These are phyloP conservation scores for Cladosporium halotolerans DNA, from an alignment of 2,329 filamentous ascomycete genomes.

Conservation along the genomic window DNA sequence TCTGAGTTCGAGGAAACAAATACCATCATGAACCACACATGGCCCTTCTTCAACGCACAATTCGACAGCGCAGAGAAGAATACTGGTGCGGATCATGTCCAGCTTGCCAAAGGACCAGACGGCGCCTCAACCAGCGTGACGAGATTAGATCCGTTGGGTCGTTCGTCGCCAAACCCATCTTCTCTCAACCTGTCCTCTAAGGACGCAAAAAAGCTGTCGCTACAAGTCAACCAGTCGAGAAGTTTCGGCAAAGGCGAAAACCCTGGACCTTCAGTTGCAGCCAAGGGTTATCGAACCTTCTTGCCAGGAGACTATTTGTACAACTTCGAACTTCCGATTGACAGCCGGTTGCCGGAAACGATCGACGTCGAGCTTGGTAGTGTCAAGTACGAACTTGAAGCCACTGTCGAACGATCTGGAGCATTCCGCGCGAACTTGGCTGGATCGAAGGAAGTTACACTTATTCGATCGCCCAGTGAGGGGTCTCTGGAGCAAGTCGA, in stretches of 20 bases:
- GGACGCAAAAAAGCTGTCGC: slow-evolving; percentile 62
- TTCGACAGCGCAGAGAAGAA: slow-evolving; percentile 54
- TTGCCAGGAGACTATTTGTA: slow-evolving; percentile 67
- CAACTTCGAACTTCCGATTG: slow-evolving; percentile 77
- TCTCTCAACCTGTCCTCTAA: slow-evolving; percentile 38
- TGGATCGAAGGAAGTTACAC: slow-evolving; percentile 71
- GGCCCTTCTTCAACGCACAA: slow-evolving; percentile 85
- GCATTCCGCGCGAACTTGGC: slow-evolving; percentile 85
- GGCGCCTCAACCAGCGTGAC: slow-evolving; percentile 30
- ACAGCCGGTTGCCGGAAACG: slow-evolving; percentile 73
- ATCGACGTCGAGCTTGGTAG: slow-evolving; percentile 80
- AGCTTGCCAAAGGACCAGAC: slow-evolving; percentile 44
- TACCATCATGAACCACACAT: slow-evolving; percentile 77
- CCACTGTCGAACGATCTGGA: slow-evolving; percentile 75
- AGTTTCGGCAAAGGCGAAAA: slow-evolving; percentile 79
- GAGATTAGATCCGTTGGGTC: slow-evolving; percentile 23
- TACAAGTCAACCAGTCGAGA: slow-evolving; percentile 73
- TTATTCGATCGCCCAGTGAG: slow-evolving; percentile 81
- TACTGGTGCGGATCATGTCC: slow-evolving; percentile 58
- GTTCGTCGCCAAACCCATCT: slow-evolving; percentile 34
- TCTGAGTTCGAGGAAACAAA: slow-evolving; percentile 77
- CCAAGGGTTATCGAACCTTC: slow-evolving; percentile 82
- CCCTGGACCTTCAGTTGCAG: slow-evolving; percentile 53
- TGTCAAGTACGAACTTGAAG: slow-evolving; percentile 83
- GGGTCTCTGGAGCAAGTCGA: slow-evolving; percentile 85